These are phyloP conservation scores for Penicillium goetzii DNA, from an alignment of 495 filamentous ascomycete genomes.

Conservation along the genomic window DNA sequence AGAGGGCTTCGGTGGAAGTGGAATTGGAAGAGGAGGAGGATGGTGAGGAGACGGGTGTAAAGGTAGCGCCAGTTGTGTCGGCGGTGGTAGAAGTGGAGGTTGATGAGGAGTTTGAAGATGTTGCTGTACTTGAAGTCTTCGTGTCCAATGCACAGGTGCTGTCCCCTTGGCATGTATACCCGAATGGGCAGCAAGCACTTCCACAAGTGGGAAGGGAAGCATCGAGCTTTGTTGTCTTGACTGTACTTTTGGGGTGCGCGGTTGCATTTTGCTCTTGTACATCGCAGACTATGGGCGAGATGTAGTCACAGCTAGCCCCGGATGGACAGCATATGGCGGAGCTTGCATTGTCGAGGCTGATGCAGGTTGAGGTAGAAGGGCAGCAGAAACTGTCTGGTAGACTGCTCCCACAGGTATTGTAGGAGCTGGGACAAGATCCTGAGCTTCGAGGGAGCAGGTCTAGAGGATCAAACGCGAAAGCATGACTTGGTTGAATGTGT, in stretches of 20 bases:
- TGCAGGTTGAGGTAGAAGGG: slow-evolving; percentile 60
- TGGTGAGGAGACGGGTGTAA: slow-evolving; percentile 26
- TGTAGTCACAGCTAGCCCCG: slow-evolving; percentile 62
- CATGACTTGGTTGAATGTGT: slow-evolving; percentile 34
- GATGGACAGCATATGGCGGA: slow-evolving; percentile 79
- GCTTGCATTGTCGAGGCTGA: slow-evolving; percentile 64
- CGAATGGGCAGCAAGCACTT: slow-evolving; percentile 72
- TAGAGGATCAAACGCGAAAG: slow-evolving; percentile 26
- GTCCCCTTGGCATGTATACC: slow-evolving; percentile 66
- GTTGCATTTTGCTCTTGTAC: slow-evolving; percentile 66
- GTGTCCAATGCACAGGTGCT: slow-evolving; percentile 48
- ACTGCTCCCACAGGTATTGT: slow-evolving; percentile 54
- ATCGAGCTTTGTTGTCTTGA: slow-evolving; percentile 71
- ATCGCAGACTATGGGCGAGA: slow-evolving; percentile 74
- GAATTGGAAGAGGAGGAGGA: slow-evolving; percentile 25
- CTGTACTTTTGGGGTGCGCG: slow-evolving; percentile 57
- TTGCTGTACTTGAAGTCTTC: slow-evolving; percentile 30
- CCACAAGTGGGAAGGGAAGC: slow-evolving; percentile 61
- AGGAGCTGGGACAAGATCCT: slow-evolving; percentile 51
- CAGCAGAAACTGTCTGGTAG: slow-evolving; percentile 81
- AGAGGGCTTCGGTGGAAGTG: slow-evolving; percentile 19
- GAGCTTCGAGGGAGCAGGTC: slow-evolving; percentile 39
- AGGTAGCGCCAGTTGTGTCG: slow-evolving; percentile 27
- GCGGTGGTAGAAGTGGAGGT: slow-evolving; percentile 34
- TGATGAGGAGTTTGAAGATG: slow-evolving; percentile 22